Percentiles rank a stretch among this genome's conserved stretches.
Evolutionary conservation across 1,284 basidiomycete genomes (phyloP).

Genomic region (Agaricales sp.): DNA sequence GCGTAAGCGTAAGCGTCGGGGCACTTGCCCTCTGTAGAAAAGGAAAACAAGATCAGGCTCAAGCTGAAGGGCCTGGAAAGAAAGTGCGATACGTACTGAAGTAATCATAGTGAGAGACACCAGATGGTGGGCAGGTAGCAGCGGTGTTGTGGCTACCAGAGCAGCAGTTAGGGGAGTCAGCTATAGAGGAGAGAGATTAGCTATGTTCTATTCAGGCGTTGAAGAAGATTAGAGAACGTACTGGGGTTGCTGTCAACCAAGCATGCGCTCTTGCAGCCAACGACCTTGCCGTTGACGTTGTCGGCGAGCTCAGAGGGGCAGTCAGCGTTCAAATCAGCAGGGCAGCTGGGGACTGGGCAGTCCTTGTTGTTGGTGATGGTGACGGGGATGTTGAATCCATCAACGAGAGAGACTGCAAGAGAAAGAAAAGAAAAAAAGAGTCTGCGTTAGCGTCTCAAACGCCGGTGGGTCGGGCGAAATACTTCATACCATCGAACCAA

Average conservation of each 20-base stretch:
- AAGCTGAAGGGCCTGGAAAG: constrained; percentile 2
- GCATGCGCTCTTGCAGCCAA: constrained; percentile 36
- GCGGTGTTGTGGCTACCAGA: constrained; percentile 12
- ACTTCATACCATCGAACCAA: constrained; percentile 4
- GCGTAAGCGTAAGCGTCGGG: constrained; percentile 18
- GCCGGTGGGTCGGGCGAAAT: not conserved
- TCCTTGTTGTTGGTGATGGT: constrained; percentile 23
- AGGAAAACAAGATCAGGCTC: not conserved
- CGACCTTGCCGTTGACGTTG: constrained; percentile 21
- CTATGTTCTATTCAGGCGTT: not conserved
- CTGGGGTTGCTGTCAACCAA: constrained; percentile 13
- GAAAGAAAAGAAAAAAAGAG: constrained; percentile 1
- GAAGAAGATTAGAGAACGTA: no score
- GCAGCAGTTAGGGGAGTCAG: constrained; percentile 16
- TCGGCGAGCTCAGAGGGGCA: constrained; percentile 27
- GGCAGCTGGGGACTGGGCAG: constrained; percentile 25
- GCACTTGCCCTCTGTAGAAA: constrained; percentile 12
- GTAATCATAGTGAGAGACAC: constrained; percentile 15
- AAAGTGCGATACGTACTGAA: constrained; percentile 16
- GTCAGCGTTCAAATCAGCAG: constrained; percentile 25
- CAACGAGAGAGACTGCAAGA: constrained; percentile 18
- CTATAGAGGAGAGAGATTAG: not conserved
- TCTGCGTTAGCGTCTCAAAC: not conserved
- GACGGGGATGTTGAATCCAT: constrained; percentile 31
- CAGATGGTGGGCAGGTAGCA: constrained; percentile 12